A percentile compares a stretch with the other conserved stretches of the same genome.
Evolutionary conservation across 441 rosid species (phyloP).

Genomic region (Biscutella laevigata): DNA sequence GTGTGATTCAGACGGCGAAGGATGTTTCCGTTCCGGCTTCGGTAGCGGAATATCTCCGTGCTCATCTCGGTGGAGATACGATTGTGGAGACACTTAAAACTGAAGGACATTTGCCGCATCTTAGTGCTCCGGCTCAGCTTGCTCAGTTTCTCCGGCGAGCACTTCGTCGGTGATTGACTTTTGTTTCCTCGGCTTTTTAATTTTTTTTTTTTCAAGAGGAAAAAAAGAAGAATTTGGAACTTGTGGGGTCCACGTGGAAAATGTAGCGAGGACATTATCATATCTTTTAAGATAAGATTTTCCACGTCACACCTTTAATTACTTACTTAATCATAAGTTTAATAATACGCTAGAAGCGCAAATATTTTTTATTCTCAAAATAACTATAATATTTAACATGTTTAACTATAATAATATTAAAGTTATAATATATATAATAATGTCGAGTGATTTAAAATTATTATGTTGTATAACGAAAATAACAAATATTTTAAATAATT

Average conservation of each 20-base stretch:
- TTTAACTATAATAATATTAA: too few relatives aligned
- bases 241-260: conserved; percentile 11
- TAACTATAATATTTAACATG: too few relatives aligned
- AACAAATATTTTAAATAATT: too few relatives aligned
- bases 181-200: not conserved
- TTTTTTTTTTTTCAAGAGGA: not conserved
- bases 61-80: conserved; percentile 45
- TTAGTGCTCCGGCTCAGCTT: conserved; percentile 51
- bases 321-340: too few relatives aligned
- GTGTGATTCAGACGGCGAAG: conserved; percentile 50
- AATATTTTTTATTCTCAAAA: too few relatives aligned
- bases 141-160: conserved; percentile 67
- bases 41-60: conserved; percentile 43
- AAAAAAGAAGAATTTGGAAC: conserved; percentile 7
- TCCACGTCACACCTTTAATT: too few relatives aligned
- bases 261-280: too few relatives aligned
- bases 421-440: too few relatives aligned
- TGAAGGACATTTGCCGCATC: conserved; percentile 66
- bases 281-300: too few relatives aligned
- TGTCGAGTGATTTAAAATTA: too few relatives aligned
- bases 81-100: conserved; percentile 46
- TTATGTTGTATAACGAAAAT: too few relatives aligned
- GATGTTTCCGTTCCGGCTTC: conserved; percentile 51
- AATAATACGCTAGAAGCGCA: too few relatives aligned
- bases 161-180: conserved; percentile 36